A percentile compares a stretch with the other conserved stretches of the same genome.
phyloP scores from a whole-genome alignment of 148 eudicot species.

The Diospyros lotus region DNA sequence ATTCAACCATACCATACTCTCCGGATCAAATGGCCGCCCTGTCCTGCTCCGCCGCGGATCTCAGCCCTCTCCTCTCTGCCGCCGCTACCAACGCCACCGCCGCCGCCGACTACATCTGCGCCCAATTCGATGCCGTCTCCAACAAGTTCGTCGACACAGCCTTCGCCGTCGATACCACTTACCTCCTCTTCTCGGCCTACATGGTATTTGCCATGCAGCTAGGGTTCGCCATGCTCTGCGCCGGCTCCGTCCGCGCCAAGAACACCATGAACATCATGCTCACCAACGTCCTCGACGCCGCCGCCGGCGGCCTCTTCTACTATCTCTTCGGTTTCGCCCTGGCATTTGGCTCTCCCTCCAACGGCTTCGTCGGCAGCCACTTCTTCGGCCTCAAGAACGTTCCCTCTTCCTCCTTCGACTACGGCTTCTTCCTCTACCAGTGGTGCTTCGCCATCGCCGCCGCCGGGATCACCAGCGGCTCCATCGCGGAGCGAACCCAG shows the following conservation, averaged over 20 bases:
- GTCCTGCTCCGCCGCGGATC: slow-evolving; percentile 16
- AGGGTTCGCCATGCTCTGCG: slow-evolving; percentile 34
- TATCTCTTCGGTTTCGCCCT: slow-evolving; percentile 73
- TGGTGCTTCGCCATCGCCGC: slow-evolving; percentile 34
- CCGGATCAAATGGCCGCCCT: slow-evolving; percentile 5
- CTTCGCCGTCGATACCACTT: slow-evolving; percentile 52
- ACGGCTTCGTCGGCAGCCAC: slow-evolving; percentile 50
- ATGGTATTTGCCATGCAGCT: slow-evolving; percentile 73
- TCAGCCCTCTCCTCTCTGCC: slow-evolving; percentile 11
- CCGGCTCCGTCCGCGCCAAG: slow-evolving; percentile 60
- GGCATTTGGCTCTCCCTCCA: slow-evolving; percentile 56
- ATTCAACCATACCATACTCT: not conserved
- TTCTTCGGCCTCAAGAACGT: slow-evolving; percentile 33
- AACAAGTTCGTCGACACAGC: slow-evolving; percentile 12
- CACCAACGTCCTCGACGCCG: slow-evolving; percentile 74
- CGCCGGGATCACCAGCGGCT: slow-evolving; percentile 31
- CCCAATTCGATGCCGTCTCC: slow-evolving; percentile 12
- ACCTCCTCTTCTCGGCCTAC: slow-evolving; percentile 69
- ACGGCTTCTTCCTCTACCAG: slow-evolving; percentile 24
- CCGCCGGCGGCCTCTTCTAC: slow-evolving; percentile 62
- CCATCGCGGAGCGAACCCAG: slow-evolving; percentile 31
- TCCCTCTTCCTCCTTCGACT: slow-evolving; percentile 19
- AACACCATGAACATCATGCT: slow-evolving; percentile 85
- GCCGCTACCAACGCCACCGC: slow-evolving; percentile 19
- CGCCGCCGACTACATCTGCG: slow-evolving; percentile 19